Base-by-base conservation (phyloP, 768 basidiomycete genomes). In the Lactarius akahatsu region DNA sequence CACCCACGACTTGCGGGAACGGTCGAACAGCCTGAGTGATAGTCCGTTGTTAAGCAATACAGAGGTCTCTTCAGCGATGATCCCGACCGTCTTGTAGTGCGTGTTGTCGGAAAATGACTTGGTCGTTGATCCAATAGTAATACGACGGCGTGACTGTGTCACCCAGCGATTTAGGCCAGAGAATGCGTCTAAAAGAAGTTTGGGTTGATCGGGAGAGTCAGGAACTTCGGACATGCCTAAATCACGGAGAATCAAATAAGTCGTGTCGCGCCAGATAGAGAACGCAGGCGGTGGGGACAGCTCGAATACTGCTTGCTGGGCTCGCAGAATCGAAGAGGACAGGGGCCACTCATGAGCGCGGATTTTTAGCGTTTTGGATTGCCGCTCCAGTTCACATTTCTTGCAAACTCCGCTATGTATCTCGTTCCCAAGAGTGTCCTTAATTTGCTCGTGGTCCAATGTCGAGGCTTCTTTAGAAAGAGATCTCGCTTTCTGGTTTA, bases 321-420 rank as follows among this genome's bases (percentile, higher is more conserved):
- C 64, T 2, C 13, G 38, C 0, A 34, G 32, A 1, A 4, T 32
- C 5, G 40, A 38, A 13, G 9, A 15, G 30, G 68, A 60, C 10
- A 66, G 57, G 1, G 68, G 64, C 68, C 68, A 69, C 18, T 69
- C 68, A 8, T 66, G 65, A 20, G 59, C 50, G 23, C 3, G 0
- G 32, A 69, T 66, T 18, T 28, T 28, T 23, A 66, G 52, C 3
- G 30, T 2, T 4, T 28, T 54, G 1, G 68, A 61, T 6, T 56
- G 18, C 1, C 11, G 2, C 10, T 36, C 45, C 28, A 66, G 41
- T 20, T 7, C 26, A 54, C 68, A 69, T 43, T 40, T 66, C 4
- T 3, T 11, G 47, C 68, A 69, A 16, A 2, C 2, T 6, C 11
- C 11, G 41, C 36, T 41, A n/a, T 65, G 56, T 13, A 16, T 1